These are phyloP conservation scores for Phialocephala sp. DNA, from an alignment of 2,329 filamentous ascomycete species.

Conservation along the genomic window DNA sequence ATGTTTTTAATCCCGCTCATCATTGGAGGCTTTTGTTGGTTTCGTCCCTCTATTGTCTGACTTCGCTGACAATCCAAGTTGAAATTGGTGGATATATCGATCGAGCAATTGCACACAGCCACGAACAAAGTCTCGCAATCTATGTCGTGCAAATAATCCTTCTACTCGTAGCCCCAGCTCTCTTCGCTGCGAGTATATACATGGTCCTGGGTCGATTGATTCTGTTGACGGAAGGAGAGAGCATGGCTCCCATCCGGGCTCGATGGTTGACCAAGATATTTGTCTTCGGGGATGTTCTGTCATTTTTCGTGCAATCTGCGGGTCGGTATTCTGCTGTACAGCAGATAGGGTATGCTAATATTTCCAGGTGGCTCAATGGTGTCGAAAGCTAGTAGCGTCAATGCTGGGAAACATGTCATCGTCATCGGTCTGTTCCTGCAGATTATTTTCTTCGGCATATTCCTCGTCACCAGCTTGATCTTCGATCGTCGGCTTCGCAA, in stretches of 20 bases:
- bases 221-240: conserved; percentile 42
- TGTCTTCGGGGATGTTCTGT: conserved; percentile 50
- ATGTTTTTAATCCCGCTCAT: conserved; percentile 57
- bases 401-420: conserved; percentile 49
- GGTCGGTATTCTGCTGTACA: conserved; percentile 15
- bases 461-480: conserved; percentile 41
- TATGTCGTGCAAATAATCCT: conserved; percentile 45
- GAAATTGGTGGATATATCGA: conserved; percentile 46
- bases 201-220: conserved; percentile 49
- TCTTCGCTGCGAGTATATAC: conserved; percentile 48
- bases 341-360: background rate
- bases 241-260: conserved; percentile 42
- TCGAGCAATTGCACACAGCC: conserved; percentile 34
- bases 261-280: conserved; percentile 49
- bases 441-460: conserved; percentile 55
- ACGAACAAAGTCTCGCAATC: conserved; percentile 36
- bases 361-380: background rate
- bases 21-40: conserved; percentile 54
- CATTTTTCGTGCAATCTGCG: conserved; percentile 47
- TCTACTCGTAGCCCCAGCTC: conserved; percentile 46
- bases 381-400: background rate
- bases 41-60: background rate
- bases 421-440: conserved; percentile 56
- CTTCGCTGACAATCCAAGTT: conserved; percentile 38
- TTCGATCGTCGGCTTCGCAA: conserved; percentile 23